Base-by-base conservation (phyloP, 257 asterid species). In the Penstemon newberryi region DNA sequence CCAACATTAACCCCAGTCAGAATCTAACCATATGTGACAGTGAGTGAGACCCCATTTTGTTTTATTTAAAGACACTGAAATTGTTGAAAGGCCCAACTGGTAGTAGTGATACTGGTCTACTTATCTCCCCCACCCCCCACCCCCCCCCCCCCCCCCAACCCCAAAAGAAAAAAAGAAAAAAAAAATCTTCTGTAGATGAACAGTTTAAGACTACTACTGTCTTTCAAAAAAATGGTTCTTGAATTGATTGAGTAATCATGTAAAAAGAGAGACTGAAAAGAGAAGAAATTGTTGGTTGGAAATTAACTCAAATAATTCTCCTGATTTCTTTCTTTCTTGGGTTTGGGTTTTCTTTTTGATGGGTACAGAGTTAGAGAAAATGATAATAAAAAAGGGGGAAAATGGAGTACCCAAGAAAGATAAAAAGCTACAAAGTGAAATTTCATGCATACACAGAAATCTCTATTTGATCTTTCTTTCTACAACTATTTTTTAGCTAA, bases 11-110 rank as follows among this genome's bases (percentile, higher is more conserved):
- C 92, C 84, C 82, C 79, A 73, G 92, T 83, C 83, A 86, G 81
- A 78, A 67, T 79, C 83, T 85, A 89, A 91, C 96, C 84, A 77
- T 59, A 59, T 13, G 63, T 60, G 72, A 59, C 55, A 76, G 75
- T 59, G 56, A 13, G 63, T 60, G 72, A 56, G 58, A 76, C 89
- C 81, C 82, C 64, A 54, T 76, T 73, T 58, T 50, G 84, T 71
- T 86, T 85, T 91, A 91, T 88, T 83, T 91, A 91, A 85, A 78
- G 79, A 70, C 79, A 71, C 84, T 53, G 74, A 60, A 77, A 65
- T 75, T 65, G 75, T 67, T 25, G 75, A 50, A 67, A 67, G 61
- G 66, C 85, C 33, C 90, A 67, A 80, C 85, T 81, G 75, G 72
- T 40, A 72, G 64, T 40, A 72, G 64, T 75, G 66, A 68, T 65